phyloP scores from a whole-genome alignment of 176 grass and related monocot genomes.

The Ampelocalamus luodianensis region DNA sequence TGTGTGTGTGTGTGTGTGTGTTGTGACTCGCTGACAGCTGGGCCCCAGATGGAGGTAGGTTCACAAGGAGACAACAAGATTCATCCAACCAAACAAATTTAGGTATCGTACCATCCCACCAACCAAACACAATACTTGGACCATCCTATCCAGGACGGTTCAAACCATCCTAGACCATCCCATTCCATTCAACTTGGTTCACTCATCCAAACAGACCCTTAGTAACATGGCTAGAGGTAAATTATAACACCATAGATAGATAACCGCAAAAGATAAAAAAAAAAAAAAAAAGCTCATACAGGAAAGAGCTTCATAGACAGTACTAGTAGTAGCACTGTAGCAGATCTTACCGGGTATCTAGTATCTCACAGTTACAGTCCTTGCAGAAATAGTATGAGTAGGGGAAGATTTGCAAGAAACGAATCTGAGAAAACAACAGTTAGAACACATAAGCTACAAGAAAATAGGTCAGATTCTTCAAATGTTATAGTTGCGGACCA shows the following conservation, averaged over 20 bases:
- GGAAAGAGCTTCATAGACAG: constrained; percentile 12
- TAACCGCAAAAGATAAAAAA: neutral
- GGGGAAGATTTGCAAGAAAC: constrained; percentile 92
- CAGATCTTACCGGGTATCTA: constrained; percentile 66
- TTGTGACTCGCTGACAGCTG: too few relatives aligned
- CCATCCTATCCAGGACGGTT: too few relatives aligned
- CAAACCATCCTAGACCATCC: too few relatives aligned
- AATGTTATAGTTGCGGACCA: constrained; percentile 58
- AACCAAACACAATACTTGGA: too few relatives aligned
- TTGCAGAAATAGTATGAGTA: constrained; percentile 96
- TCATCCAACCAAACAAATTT: too few relatives aligned
- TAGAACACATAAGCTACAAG: constrained; percentile 39
- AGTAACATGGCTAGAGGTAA: neutral
- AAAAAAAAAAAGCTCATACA: neutral
- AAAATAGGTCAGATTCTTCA: constrained; percentile 20
- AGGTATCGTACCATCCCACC: too few relatives aligned
- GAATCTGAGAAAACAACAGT: constrained; percentile 66
- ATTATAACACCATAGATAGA: neutral
- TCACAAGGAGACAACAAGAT: too few relatives aligned
- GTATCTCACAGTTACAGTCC: constrained; percentile 81
- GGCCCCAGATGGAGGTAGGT: too few relatives aligned
- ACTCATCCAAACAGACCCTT: too few relatives aligned
- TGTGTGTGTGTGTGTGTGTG: too few relatives aligned
- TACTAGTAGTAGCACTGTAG: constrained; percentile 6
- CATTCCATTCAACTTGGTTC: too few relatives aligned